Percentiles rank a stretch among this genome's conserved stretches.
Evolutionary conservation across 108 stramenopile species (phyloP).

Genomic region (Phaeodactylum tricornutum): DNA sequence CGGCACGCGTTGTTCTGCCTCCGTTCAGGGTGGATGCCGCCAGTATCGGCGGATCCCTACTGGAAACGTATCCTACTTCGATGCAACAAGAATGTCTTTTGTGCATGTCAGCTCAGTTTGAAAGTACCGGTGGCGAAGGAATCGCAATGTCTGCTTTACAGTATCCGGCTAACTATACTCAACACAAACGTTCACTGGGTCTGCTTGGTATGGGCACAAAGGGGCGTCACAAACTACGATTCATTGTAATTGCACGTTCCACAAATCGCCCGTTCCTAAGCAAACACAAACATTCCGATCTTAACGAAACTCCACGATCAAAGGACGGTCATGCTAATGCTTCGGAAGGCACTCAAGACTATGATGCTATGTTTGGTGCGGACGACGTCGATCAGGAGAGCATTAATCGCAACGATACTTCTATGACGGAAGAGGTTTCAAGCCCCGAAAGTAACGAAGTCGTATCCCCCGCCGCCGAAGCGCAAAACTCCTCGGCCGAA

Average conservation of each 20-base stretch:
- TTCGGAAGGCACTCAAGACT: background rate
- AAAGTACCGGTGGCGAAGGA: conserved; percentile 24
- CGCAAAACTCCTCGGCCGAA: conserved; percentile 9
- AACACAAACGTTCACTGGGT: conserved; percentile 44
- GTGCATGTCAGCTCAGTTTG: conserved; percentile 29
- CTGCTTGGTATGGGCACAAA: conserved; percentile 30
- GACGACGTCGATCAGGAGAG: background rate
- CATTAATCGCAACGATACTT: conserved; percentile 9
- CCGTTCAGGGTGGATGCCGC: conserved; percentile 32
- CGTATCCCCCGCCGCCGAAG: conserved; percentile 13
- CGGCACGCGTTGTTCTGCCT: conserved; percentile 32
- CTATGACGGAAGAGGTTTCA: conserved; percentile 2
- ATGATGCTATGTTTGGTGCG: conserved; percentile 9
- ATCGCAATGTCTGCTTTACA: conserved; percentile 32
- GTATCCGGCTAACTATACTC: conserved; percentile 32
- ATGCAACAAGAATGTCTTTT: conserved; percentile 39
- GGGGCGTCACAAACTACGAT: conserved; percentile 54
- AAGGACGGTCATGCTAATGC: background rate
- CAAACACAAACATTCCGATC: conserved; percentile 8
- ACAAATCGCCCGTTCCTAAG: conserved; percentile 55
- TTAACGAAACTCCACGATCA: background rate
- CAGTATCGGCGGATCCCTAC: conserved; percentile 28
- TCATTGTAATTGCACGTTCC: conserved; percentile 54
- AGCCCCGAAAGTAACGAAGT: conserved; percentile 1
- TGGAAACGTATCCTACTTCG: conserved; percentile 21